Evolutionary conservation across 192 early-diverging fungal species (phyloP).

Genomic region (Mortierella claussenii): DNA sequence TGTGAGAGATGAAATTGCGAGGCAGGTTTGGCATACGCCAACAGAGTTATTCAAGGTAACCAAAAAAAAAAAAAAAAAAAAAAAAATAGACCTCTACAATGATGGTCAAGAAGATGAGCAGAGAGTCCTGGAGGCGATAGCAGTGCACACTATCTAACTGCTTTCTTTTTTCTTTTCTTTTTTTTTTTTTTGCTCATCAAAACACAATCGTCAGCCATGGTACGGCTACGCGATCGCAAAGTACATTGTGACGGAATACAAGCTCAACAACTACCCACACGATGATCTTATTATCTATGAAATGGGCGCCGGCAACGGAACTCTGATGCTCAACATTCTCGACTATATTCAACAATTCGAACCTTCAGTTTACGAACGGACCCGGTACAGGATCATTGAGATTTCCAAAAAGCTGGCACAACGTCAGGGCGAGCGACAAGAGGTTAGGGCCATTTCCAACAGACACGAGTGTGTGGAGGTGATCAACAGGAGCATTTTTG

Average conservation of each 20-base stretch:
- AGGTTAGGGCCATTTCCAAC: slow-evolving; percentile 44
- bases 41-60: slow-evolving; percentile 92
- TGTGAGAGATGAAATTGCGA: slow-evolving; percentile 75
- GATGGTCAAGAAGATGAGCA: too few species aligned
- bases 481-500: slow-evolving; percentile 93
- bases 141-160: too few species aligned
- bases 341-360: slow-evolving; percentile 84
- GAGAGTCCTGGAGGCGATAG: too few species aligned
- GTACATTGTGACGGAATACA: slow-evolving; percentile 86
- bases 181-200: slow-evolving; percentile 1
- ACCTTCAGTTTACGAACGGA: slow-evolving; percentile 81
- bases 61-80: too few species aligned
- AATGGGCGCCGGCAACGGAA: slow-evolving; percentile 97
- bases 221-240: slow-evolving; percentile 94
- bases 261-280: slow-evolving; percentile 63
- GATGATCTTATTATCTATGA: slow-evolving; percentile 91
- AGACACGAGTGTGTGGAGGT: slow-evolving; percentile 75
- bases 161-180: too few species aligned
- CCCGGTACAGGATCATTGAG: slow-evolving; percentile 92
- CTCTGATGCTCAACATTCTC: slow-evolving; percentile 92
- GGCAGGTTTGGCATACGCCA: slow-evolving; percentile 98
- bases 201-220: slow-evolving; percentile 84
- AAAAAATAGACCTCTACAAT: too few species aligned
- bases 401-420: slow-evolving; percentile 88
- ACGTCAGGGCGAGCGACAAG: slow-evolving; percentile 66